Evolutionary conservation across 75 land plant species (phyloP).

Genomic region (Larix kaempferi): DNA sequence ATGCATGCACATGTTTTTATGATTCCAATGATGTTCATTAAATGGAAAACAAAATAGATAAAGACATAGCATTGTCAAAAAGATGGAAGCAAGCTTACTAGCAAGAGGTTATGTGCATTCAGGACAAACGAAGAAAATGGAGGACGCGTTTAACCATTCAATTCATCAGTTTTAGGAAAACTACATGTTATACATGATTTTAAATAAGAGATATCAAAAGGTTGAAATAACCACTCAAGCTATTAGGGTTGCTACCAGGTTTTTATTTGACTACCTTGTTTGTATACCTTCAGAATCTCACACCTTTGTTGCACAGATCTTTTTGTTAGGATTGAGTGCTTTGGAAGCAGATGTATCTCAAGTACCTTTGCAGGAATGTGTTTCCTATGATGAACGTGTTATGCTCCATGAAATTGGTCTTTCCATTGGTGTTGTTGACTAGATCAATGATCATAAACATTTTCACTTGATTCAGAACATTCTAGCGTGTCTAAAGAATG

Average conservation of each 20-base stretch:
- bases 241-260: slow-evolving; percentile 23
- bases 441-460: slow-evolving; percentile 61
- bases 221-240: slow-evolving; percentile 16
- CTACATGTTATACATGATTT: not conserved
- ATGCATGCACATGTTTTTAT: too few relatives aligned
- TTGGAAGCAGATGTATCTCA: slow-evolving; percentile 22
- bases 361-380: slow-evolving; percentile 43
- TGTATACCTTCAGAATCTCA: slow-evolving; percentile 65
- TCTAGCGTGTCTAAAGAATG: not conserved
- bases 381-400: slow-evolving; percentile 25
- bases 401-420: slow-evolving; percentile 86
- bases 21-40: too few relatives aligned
- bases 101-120: too few relatives aligned
- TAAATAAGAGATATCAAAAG: not conserved
- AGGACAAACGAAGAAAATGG: too few relatives aligned
- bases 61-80: too few relatives aligned
- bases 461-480: slow-evolving; percentile 15
- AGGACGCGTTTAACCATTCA: too few relatives aligned
- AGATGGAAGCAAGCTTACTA: too few relatives aligned
- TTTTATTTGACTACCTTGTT: slow-evolving; percentile 58
- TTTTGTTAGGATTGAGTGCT: not conserved
- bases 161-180: not conserved
- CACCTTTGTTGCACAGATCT: slow-evolving; percentile 56
- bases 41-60: too few relatives aligned
- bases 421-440: slow-evolving; percentile 64